Percentiles rank a stretch among this genome's conserved stretches.
These are phyloP conservation scores for Colletotrichum aenigma DNA, from an alignment of 2,329 filamentous ascomycete genomes.

Conservation along the genomic window DNA sequence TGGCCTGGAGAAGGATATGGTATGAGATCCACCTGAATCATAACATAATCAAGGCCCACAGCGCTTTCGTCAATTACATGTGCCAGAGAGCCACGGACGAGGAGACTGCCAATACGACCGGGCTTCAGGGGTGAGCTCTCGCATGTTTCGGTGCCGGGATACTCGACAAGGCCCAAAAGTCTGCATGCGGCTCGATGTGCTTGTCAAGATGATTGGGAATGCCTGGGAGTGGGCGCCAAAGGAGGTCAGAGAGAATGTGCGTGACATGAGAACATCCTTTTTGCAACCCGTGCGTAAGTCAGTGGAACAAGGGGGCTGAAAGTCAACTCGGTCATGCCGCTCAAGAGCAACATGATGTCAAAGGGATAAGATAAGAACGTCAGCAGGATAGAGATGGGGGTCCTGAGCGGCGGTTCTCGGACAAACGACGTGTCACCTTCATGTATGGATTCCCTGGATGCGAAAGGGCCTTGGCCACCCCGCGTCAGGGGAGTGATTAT, in stretches of 20 bases:
- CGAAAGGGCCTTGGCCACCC: neutral
- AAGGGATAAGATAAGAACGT: no score
- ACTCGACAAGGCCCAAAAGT: neutral
- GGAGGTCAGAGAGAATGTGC: neutral
- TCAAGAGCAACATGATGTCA: no score
- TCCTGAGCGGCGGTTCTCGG: neutral
- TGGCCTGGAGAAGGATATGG: neutral
- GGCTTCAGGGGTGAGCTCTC: neutral
- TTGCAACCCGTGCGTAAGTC: neutral
- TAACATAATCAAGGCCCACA: neutral
- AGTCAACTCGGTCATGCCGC: neutral
- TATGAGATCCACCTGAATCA: neutral
- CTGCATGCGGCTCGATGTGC: neutral
- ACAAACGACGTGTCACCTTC: neutral
- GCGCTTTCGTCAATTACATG: neutral
- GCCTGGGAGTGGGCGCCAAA: neutral
- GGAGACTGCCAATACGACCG: neutral
- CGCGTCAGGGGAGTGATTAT: neutral
- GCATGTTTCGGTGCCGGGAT: neutral
- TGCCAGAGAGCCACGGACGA: neutral
- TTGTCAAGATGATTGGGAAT: neutral
- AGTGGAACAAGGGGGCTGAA: neutral
- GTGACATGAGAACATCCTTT: neutral
- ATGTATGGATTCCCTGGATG: neutral
- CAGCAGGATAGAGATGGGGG: no score